Percentiles rank a stretch among this genome's conserved stretches.
phyloP scores from a whole-genome alignment of 345 rosid genomes.

The Carallia brachiata region DNA sequence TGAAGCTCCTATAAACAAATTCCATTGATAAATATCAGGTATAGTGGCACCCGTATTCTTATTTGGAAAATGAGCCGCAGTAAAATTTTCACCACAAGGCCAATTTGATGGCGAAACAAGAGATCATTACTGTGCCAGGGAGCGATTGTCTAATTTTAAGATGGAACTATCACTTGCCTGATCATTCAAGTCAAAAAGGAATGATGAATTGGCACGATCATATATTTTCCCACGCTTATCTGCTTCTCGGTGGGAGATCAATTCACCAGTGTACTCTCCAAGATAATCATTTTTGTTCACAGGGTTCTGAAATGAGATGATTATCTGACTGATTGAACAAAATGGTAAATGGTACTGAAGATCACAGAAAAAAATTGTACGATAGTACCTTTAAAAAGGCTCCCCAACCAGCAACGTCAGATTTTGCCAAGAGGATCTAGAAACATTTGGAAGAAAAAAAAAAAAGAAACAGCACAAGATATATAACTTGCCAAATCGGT shows the following conservation, averaged over 20 bases:
- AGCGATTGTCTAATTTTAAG: neutral
- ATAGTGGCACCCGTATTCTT: neutral
- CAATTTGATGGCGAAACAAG: neutral
- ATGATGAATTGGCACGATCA: constrained; percentile 95
- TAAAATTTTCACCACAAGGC: neutral
- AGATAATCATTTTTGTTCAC: constrained; percentile 95
- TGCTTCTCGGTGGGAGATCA: constrained; percentile 93
- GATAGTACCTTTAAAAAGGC: constrained; percentile 83
- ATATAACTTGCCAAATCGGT: neutral
- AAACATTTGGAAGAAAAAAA: constrained; percentile 13
- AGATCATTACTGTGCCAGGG: neutral
- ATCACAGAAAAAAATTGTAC: neutral
- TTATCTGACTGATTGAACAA: constrained; percentile 12
- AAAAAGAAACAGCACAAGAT: constrained; percentile 2
- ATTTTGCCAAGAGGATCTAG: constrained; percentile 87
- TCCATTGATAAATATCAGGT: neutral
- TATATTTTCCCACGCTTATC: constrained; percentile 98
- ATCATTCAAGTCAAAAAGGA: constrained; percentile 97
- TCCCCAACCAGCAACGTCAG: constrained; percentile 99
- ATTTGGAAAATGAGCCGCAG: neutral
- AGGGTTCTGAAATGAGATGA: constrained; percentile 61
- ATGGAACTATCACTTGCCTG: constrained; percentile 53
- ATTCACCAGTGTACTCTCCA: constrained; percentile 97
- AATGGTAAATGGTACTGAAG: constrained; percentile 4
- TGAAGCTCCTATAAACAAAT: neutral